Evolutionary conservation across 2,329 filamentous ascomycete species (phyloP).

Genomic region (Hypoxylon sp.): DNA sequence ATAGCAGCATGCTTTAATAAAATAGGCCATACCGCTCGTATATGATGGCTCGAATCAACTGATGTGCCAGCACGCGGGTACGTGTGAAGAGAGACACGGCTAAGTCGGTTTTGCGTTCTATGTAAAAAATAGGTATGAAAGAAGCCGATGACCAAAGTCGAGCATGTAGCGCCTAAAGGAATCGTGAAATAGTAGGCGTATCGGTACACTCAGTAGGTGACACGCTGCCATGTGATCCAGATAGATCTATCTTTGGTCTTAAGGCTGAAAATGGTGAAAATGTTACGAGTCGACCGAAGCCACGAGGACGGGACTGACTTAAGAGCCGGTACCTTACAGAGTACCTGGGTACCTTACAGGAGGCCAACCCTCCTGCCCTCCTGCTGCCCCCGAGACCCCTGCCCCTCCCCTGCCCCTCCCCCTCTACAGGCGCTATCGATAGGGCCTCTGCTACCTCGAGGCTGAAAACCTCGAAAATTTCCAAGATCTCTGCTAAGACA

Average conservation of each 20-base stretch:
- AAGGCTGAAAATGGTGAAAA: conserved; percentile 17
- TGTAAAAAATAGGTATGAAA: background rate
- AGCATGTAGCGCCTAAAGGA: background rate
- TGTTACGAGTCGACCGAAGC: conserved; percentile 14
- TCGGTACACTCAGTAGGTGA: background rate
- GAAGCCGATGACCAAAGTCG: conserved; percentile 7
- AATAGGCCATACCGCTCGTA: conserved; percentile 4
- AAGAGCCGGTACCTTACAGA: too few relatives aligned
- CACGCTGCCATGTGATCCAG: conserved; percentile 25
- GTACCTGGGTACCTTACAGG: conserved; percentile 28
- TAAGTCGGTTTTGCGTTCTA: conserved; percentile 23
- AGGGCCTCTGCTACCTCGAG: conserved; percentile 23
- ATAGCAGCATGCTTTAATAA: background rate
- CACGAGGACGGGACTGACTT: conserved; percentile 24
- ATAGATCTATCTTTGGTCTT: conserved; percentile 20
- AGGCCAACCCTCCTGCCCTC: background rate
- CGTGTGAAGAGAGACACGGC: background rate
- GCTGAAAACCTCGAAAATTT: conserved; percentile 35
- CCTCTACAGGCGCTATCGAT: too few relatives aligned
- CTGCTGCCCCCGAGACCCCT: background rate
- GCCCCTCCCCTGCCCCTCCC: too few relatives aligned
- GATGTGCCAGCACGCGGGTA: conserved; percentile 21
- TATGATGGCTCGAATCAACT: conserved; percentile 15
- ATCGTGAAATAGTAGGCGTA: conserved; percentile 4
- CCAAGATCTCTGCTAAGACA: conserved; percentile 29